phyloP scores from a whole-genome alignment of 129 eudicot genomes.

The Apium graveolens region DNA sequence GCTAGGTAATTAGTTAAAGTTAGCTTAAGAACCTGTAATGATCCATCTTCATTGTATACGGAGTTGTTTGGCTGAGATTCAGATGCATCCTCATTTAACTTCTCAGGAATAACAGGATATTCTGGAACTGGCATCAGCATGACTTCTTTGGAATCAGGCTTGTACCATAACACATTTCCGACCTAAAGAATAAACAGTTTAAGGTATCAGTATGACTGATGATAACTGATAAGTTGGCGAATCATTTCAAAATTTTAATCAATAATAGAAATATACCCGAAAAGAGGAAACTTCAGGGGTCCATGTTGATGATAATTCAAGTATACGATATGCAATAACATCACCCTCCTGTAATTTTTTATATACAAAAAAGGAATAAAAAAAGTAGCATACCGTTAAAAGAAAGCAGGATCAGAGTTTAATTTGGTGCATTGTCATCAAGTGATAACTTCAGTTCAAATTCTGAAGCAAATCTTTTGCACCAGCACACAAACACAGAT shows the following conservation, averaged over 20 bases:
- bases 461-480: neutral
- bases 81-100: constrained; percentile 41
- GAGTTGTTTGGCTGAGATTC: constrained; percentile 33
- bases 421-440: neutral
- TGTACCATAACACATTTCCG: constrained; percentile 45
- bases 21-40: constrained; percentile 58
- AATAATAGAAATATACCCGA: constrained; percentile 39
- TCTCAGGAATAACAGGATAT: constrained; percentile 46
- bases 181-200: constrained; percentile 35
- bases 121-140: constrained; percentile 60
- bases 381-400: neutral
- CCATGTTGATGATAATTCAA: constrained; percentile 90
- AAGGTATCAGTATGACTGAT: neutral
- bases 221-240: constrained; percentile 2
- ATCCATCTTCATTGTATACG: constrained; percentile 74
- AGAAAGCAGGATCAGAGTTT: neutral
- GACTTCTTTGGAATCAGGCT: constrained; percentile 29
- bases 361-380: neutral
- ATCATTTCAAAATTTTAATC: neutral
- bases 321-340: constrained; percentile 76
- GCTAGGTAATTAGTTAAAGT: neutral
- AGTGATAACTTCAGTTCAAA: neutral
- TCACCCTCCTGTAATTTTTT: constrained; percentile 64
- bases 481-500: neutral
- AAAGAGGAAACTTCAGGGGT: constrained; percentile 81